Percentiles rank a stretch among this genome's conserved stretches.
phyloP scores from a whole-genome alignment of 176 grass and related monocot species.

The Chloris gayana region DNA sequence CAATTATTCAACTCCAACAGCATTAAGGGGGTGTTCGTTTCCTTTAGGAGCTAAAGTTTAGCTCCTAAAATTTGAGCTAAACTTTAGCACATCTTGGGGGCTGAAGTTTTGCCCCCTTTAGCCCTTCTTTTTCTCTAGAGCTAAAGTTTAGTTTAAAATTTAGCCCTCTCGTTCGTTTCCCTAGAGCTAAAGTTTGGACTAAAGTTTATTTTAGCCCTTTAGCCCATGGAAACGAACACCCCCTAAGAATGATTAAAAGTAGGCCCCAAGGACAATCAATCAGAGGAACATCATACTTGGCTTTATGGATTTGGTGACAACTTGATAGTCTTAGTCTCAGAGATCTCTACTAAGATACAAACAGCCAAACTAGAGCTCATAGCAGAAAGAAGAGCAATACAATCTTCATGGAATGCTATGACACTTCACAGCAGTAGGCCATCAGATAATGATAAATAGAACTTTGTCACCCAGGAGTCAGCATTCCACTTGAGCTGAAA shows the following conservation, averaged over 20 bases:
- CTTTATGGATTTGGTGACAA: neutral
- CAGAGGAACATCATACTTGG: neutral
- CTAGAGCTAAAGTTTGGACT: too few relatives aligned
- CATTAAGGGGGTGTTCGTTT: too few relatives aligned
- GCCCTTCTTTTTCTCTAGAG: too few relatives aligned
- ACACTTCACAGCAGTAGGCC: neutral
- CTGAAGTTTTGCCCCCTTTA: too few relatives aligned
- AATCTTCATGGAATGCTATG: constrained; percentile 1
- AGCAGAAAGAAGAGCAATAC: neutral
- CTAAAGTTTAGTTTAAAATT: too few relatives aligned
- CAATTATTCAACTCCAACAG: constrained; percentile 7
- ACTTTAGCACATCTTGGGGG: too few relatives aligned
- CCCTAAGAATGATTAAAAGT: too few relatives aligned
- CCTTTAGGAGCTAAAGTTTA: too few relatives aligned
- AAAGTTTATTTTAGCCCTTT: too few relatives aligned
- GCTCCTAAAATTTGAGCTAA: too few relatives aligned
- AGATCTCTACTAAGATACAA: neutral
- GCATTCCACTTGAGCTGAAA: neutral
- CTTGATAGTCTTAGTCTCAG: neutral
- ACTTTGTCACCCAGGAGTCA: neutral
- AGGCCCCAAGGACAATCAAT: neutral
- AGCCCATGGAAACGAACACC: too few relatives aligned
- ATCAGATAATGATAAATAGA: neutral
- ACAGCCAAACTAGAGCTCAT: neutral
- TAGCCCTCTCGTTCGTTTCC: too few relatives aligned